Conservation (phyloP, 2,329 filamentous ascomycete genomes). For the Pseudocercospora pini-densiflorae region DNA sequence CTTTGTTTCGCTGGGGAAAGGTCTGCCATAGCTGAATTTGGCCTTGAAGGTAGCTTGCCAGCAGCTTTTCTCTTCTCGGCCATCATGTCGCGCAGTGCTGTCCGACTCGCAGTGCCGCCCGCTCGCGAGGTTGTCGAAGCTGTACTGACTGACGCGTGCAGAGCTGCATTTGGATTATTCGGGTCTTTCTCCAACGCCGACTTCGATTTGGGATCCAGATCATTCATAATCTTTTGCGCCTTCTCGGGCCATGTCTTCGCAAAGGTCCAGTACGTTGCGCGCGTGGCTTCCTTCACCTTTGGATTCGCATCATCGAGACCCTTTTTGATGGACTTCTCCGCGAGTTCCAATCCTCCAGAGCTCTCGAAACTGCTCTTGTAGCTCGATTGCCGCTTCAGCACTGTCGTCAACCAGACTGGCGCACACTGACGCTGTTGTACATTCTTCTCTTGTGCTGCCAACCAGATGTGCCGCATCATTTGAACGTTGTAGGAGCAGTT, state of each 20-base stretch:
- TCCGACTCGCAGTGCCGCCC: constrained; percentile 53
- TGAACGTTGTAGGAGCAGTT: constrained; percentile 79
- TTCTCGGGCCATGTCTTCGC: constrained; percentile 75
- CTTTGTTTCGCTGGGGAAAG: constrained; percentile 54
- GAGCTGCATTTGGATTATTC: constrained; percentile 70
- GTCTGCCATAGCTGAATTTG: constrained; percentile 62
- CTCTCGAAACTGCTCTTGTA: constrained; percentile 87
- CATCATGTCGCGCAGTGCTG: constrained; percentile 79
- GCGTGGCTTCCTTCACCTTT: constrained; percentile 83
- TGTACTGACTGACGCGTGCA: constrained; percentile 54
- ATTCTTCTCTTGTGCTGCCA: constrained; percentile 90
- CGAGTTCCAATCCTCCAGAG: constrained; percentile 76
- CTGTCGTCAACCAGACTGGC: constrained; percentile 79
- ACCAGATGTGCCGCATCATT: constrained; percentile 83
- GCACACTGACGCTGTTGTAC: constrained; percentile 81
- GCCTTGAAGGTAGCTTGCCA: constrained; percentile 55
- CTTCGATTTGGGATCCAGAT: constrained; percentile 78
- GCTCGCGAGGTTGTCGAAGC: constrained; percentile 33
- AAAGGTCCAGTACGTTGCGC: constrained; percentile 86
- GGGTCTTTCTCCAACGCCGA: constrained; percentile 81
- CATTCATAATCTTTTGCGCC: constrained; percentile 77
- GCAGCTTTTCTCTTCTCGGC: constrained; percentile 68
- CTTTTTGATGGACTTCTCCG: constrained; percentile 88
- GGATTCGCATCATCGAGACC: constrained; percentile 89
- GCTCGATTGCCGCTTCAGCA: constrained; percentile 75